Evolutionary conservation across 2,329 filamentous ascomycete genomes (phyloP).

Genomic region (Clonostachys solani): DNA sequence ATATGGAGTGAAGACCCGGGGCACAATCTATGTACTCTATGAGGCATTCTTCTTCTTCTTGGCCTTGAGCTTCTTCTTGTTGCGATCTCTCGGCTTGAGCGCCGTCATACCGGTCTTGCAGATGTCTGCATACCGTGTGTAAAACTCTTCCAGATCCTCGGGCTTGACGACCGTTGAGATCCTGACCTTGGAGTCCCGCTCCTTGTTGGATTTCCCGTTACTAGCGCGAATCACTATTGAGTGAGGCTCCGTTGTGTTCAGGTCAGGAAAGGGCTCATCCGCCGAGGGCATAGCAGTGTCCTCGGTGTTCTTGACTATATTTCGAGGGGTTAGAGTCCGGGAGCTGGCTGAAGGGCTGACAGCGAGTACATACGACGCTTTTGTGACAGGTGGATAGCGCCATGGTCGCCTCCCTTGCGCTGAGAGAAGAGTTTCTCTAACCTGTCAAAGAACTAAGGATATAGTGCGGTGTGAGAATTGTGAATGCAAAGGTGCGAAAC

Average conservation of each 20-base stretch:
- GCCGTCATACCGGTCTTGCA: slow-evolving; percentile 18
- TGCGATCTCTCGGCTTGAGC: slow-evolving; percentile 83
- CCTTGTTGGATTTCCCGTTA: slow-evolving; percentile 66
- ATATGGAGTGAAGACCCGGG: too few species aligned
- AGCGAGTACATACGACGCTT: slow-evolving; percentile 57
- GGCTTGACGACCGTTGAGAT: slow-evolving; percentile 79
- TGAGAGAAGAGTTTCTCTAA: slow-evolving; percentile 64
- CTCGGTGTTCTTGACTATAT: slow-evolving; percentile 34
- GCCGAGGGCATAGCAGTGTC: slow-evolving; percentile 35
- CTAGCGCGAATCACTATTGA: slow-evolving; percentile 80
- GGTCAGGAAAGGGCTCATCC: slow-evolving; percentile 54
- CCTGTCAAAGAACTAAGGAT: slow-evolving; percentile 64
- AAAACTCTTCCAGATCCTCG: slow-evolving; percentile 75
- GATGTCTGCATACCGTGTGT: slow-evolving; percentile 73
- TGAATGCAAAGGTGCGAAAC: too few species aligned
- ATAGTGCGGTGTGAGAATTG: too few species aligned
- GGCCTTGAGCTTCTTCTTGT: slow-evolving; percentile 77
- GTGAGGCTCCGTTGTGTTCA: slow-evolving; percentile 52
- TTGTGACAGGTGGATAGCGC: slow-evolving; percentile 70
- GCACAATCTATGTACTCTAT: too few species aligned
- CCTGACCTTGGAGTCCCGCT: slow-evolving; percentile 60
- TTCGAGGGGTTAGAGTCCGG: too few species aligned
- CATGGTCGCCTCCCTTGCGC: slow-evolving; percentile 65
- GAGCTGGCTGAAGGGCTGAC: not conserved
- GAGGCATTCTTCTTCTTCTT: slow-evolving; percentile 57